These are phyloP conservation scores for Cyanodermella asteris DNA, from an alignment of 2,329 filamentous ascomycete species.

Conservation along the genomic window DNA sequence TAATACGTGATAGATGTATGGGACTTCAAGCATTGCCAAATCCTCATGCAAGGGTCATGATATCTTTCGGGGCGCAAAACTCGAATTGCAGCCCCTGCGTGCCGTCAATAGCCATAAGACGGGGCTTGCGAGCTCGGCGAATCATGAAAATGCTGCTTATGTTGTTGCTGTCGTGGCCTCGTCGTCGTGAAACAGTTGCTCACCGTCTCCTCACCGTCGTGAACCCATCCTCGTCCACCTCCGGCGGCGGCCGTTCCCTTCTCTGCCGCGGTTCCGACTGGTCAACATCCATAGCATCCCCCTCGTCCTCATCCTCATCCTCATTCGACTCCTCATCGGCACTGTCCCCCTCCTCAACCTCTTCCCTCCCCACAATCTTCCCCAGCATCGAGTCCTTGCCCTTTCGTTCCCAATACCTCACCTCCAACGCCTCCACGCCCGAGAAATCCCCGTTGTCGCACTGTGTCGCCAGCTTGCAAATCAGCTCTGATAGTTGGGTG, in stretches of 20 bases:
- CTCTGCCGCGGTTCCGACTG: slow-evolving; percentile 44
- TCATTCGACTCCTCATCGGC: slow-evolving; percentile 28
- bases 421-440: slow-evolving; percentile 41
- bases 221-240: slow-evolving; percentile 66
- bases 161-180: too few relatives aligned
- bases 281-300: slow-evolving; percentile 32
- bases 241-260: slow-evolving; percentile 45
- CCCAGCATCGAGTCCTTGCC: slow-evolving; percentile 30
- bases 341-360: slow-evolving; percentile 28
- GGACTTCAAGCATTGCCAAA: too few relatives aligned
- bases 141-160: too few relatives aligned
- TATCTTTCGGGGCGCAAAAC: too few relatives aligned
- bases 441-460: slow-evolving; percentile 42
- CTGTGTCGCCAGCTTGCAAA: slow-evolving; percentile 45
- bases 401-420: slow-evolving; percentile 38
- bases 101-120: too few relatives aligned
- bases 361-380: slow-evolving; percentile 35
- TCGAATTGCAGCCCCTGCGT: too few relatives aligned
- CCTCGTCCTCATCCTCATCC: slow-evolving; percentile 29
- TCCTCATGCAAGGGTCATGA: too few relatives aligned
- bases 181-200: too few relatives aligned
- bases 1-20: too few relatives aligned
- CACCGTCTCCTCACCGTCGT: too few relatives aligned
- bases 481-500: slow-evolving; percentile 47
- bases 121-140: too few relatives aligned